Evolutionary conservation across 495 filamentous ascomycete species (phyloP).

Genomic region (Xylaria grammica): DNA sequence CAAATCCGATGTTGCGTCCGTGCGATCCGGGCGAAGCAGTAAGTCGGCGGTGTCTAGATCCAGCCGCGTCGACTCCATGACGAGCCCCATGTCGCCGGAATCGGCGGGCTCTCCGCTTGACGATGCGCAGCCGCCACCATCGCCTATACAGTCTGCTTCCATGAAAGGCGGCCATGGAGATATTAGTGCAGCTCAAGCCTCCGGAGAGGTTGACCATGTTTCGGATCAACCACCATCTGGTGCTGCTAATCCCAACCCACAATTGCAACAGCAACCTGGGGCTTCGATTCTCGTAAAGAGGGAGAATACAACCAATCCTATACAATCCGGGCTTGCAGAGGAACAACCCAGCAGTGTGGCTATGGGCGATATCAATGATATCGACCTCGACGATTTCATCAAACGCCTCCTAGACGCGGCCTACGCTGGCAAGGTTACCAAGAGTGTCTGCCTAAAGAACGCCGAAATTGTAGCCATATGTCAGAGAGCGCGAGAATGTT

Average conservation of each 20-base stretch:
- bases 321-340: constrained; percentile 42
- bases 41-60: constrained; percentile 52
- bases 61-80: constrained; percentile 42
- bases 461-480: constrained; percentile 96
- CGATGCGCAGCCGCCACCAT: constrained; percentile 80
- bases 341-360: constrained; percentile 57
- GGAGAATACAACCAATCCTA: constrained; percentile 62
- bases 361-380: constrained; percentile 81
- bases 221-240: constrained; percentile 88
- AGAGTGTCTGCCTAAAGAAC: constrained; percentile 95
- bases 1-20: constrained; percentile 75
- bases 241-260: constrained; percentile 51
- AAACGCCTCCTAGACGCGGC: constrained; percentile 90
- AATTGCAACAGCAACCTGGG: constrained; percentile 62
- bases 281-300: constrained; percentile 86
- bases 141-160: constrained; percentile 81
- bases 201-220: constrained; percentile 91
- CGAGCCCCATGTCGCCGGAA: constrained; percentile 48
- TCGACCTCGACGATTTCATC: constrained; percentile 97
- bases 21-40: constrained; percentile 67
- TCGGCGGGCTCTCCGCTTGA: constrained; percentile 42
- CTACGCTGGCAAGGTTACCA: constrained; percentile 96
- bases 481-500: constrained; percentile 80
- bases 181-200: constrained; percentile 78
- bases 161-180: constrained; percentile 72